These are phyloP conservation scores for slime mould (Dictyostelium discoideum) DNA, from an alignment of 78 protist species.

Conservation along the genomic window dicty_2.7 NC_007089.4:4782001-4782500, in stretches of 20 bases:
- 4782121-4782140: not conserved
- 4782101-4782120: not conserved
- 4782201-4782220: not conserved
- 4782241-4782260: not conserved
- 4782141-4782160: not conserved
- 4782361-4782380: not conserved
- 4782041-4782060: too few relatives aligned
- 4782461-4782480: not conserved
- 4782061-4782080: not conserved
- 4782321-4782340: not conserved
- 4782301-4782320: not conserved
- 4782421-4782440: too few relatives aligned
- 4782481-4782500: not conserved
- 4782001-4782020: too few relatives aligned
- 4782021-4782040: too few relatives aligned
- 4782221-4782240: too few relatives aligned
- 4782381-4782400: not conserved
- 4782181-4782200: not conserved
- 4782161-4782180: not conserved
- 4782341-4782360: not conserved
- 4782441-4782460: not conserved
- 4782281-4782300: not conserved
- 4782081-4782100: not conserved
- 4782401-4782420: not conserved
- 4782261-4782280: not conserved